Base-by-base conservation (phyloP, 495 filamentous ascomycete genomes). In the Neurospora pannonica region DNA sequence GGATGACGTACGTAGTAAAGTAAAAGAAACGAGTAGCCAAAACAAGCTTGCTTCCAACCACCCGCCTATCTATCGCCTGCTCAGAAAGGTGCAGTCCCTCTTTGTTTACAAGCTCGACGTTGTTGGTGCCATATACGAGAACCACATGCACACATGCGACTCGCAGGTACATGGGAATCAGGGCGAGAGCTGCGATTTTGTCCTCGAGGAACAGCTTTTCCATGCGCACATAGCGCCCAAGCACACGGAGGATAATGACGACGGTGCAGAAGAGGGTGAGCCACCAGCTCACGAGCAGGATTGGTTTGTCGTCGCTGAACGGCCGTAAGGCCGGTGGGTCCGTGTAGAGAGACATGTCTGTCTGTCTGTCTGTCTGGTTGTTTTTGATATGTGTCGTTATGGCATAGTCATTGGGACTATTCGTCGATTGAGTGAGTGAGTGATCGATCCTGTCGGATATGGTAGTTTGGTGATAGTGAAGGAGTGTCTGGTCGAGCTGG, bases 221-320 rank as follows among this genome's bases (percentile, higher is more conserved):
- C 39, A 92, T 93, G 36, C 96, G 88, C 2, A 94, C 83, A 78
- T 92, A 95, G 38, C 96, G 91, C 19, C 96, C 94, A 70, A 81
- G 82, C 13, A 97, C 81, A 0, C 96, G 90, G 13, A 93, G 85
- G 11, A 93, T 71, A 74, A 99, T 97, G 75, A 97, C 92, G 54
- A 88, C 84, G 70, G 94, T 83, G 37, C 93, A 92, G 77, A 97
- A 93, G 1, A 84, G 82, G 1, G 94, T 95, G 73, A 93, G 93
- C 96, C 96, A 97, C 93, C 94, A 98, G 75, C 91, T 94, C 74
- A 94, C 93, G 70, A 98, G 86, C 40, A 99, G 85, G 0, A 91
- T 93, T 21, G 93, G 88, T 72, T 93, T 91, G 82, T 93, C 87
- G 15, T 91, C 81, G 76, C 83, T 73, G 77, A 84, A 82, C 11